Evolutionary conservation across 306 rosid genomes (phyloP).

Genomic region (Cicer arietinum): DNA sequence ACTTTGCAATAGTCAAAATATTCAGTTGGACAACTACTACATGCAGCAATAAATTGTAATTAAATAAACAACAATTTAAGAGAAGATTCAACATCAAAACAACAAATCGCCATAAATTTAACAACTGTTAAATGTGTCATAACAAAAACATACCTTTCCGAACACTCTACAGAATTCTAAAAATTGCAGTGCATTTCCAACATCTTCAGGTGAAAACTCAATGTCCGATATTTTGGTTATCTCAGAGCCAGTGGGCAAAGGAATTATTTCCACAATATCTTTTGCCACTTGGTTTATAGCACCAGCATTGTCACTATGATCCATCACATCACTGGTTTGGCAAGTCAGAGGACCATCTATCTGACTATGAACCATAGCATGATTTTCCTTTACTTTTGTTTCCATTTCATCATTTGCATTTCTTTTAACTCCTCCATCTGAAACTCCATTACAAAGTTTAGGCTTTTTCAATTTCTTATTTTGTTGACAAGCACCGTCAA

Average conservation of each 20-base stretch:
- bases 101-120: not conserved
- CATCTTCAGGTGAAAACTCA: constrained; percentile 61
- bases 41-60: constrained; percentile 4
- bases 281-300: not conserved
- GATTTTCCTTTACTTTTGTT: constrained; percentile 11
- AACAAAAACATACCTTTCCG: constrained; percentile 63
- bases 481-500: constrained; percentile 44
- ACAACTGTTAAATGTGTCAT: not conserved
- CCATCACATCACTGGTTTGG: not conserved
- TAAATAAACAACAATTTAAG: constrained; percentile 2
- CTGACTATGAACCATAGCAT: constrained; percentile 1
- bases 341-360: not conserved
- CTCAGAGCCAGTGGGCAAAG: constrained; percentile 60
- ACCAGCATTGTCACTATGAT: constrained; percentile 33
- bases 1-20: no score
- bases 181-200: constrained; percentile 80
- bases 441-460: constrained; percentile 38
- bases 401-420: constrained; percentile 9
- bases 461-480: constrained; percentile 43
- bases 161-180: constrained; percentile 75
- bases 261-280: constrained; percentile 42
- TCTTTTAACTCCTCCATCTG: not conserved
- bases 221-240: constrained; percentile 56
- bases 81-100: constrained; percentile 13
- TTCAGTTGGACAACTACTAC: not conserved